Evolutionary conservation across 805 yeast genomes (phyloP).

Genomic region (Citeromyces matritensis): DNA sequence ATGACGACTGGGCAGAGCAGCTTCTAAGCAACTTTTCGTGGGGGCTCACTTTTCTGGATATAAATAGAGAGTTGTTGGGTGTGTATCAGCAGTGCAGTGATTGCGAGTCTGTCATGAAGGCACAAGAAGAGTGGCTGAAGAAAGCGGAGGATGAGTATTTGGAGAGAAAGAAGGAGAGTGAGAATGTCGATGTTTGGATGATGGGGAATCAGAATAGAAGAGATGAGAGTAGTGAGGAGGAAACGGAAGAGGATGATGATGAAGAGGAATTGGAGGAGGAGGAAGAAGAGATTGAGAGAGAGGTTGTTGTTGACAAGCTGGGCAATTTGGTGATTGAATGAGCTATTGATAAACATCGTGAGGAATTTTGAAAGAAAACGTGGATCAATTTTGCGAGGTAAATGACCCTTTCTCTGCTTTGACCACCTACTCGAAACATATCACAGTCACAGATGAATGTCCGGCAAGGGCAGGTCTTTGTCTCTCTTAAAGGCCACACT

Average conservation of each 20-base stretch:
- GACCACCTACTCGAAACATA: too few relatives aligned
- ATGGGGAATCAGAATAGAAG: conserved; percentile 63
- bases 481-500: too few relatives aligned
- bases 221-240: conserved; percentile 9
- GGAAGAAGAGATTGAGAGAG: conserved; percentile 11
- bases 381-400: too few relatives aligned
- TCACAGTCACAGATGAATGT: too few relatives aligned
- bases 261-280: conserved; percentile 12
- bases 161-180: conserved; percentile 39
- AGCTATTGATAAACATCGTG: too few relatives aligned
- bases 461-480: too few relatives aligned
- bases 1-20: conserved; percentile 72
- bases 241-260: conserved; percentile 9
- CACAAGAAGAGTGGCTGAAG: conserved; percentile 64
- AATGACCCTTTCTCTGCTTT: too few relatives aligned
- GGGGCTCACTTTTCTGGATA: conserved; percentile 80
- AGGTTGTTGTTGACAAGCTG: neutral
- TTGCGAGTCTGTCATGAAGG: conserved; percentile 51
- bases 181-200: conserved; percentile 55
- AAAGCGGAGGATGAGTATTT: conserved; percentile 50
- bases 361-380: too few relatives aligned
- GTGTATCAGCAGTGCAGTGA: conserved; percentile 73
- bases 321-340: too few relatives aligned
- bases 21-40: conserved; percentile 74
- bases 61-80: conserved; percentile 66